Percentiles rank a stretch among this genome's conserved stretches.
Conservation (phyloP, 495 filamentous ascomycete species). For the Hypoxylon rickii region DNA sequence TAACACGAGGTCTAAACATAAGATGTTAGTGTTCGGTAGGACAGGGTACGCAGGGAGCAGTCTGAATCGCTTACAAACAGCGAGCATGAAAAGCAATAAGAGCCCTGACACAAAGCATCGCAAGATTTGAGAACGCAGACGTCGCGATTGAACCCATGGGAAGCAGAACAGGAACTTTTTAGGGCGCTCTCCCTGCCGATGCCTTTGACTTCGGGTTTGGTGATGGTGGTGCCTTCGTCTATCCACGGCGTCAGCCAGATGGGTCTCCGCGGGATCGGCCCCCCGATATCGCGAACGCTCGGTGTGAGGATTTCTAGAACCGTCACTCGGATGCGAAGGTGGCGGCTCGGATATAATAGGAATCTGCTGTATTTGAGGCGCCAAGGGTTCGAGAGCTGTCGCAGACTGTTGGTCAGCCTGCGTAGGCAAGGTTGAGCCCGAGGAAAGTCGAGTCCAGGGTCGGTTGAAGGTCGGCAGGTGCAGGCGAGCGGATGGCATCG, state of each 20-base stretch:
- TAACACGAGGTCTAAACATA: constrained; percentile 65
- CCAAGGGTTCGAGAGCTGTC: background rate
- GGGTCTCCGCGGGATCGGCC: constrained; percentile 42
- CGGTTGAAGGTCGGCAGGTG: constrained; percentile 46
- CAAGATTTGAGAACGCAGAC: constrained; percentile 59
- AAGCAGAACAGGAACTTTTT: constrained; percentile 55
- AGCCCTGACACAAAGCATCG: constrained; percentile 60
- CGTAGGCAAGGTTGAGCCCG: constrained; percentile 37
- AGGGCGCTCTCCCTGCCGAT: constrained; percentile 30
- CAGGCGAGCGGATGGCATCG: constrained; percentile 46
- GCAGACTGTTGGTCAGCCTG: constrained; percentile 13
- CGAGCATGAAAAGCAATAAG: constrained; percentile 58
- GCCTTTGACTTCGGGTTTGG: constrained; percentile 32
- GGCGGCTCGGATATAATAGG: constrained; percentile 23
- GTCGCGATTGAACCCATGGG: constrained; percentile 57
- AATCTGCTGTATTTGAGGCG: constrained; percentile 3
- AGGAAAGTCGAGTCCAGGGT: constrained; percentile 41
- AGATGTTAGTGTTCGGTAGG: constrained; percentile 19
- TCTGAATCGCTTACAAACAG: constrained; percentile 57
- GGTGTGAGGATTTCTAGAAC: background rate
- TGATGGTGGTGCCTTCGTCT: constrained; percentile 30
- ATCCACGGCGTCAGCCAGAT: constrained; percentile 39
- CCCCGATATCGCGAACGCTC: constrained; percentile 39
- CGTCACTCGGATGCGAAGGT: constrained; percentile 10
- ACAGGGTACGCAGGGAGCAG: background rate